These are phyloP conservation scores for Spathaspora sp. DNA, from an alignment of 1,139 yeast species.

Conservation along the genomic window DNA sequence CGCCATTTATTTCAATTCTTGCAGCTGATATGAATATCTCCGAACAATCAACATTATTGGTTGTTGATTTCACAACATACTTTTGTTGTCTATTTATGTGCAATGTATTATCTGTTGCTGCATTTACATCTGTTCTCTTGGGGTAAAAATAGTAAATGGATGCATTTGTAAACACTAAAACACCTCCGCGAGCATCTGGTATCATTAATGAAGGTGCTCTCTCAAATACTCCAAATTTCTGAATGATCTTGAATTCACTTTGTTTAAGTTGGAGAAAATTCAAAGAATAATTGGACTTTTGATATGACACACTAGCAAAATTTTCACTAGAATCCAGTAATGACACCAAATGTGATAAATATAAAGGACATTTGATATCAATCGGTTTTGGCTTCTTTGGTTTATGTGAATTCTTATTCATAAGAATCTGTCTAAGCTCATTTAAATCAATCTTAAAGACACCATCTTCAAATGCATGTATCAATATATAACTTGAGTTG, in stretches of 20 bases:
- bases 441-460: constrained; percentile 8
- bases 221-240: constrained; percentile 35
- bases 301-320: constrained; percentile 38
- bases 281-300: constrained; percentile 32
- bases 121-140: constrained; percentile 12
- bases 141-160: constrained; percentile 34
- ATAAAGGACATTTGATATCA: not conserved
- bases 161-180: constrained; percentile 24
- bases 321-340: constrained; percentile 4
- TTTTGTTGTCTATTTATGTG: constrained; percentile 2
- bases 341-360: not conserved
- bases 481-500: constrained; percentile 19
- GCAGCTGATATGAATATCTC: constrained; percentile 12
- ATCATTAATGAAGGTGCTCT: constrained; percentile 32
- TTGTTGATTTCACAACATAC: constrained; percentile 7
- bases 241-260: constrained; percentile 10
- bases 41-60: not conserved
- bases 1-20: constrained; percentile 27
- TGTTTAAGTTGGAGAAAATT: constrained; percentile 25
- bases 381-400: not conserved
- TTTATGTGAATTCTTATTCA: not conserved
- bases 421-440: not conserved
- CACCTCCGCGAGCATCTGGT: constrained; percentile 28
- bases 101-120: constrained; percentile 9
- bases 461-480: constrained; percentile 32